Evolutionary conservation across 2,329 filamentous ascomycete species (phyloP).

Genomic region (Colletotrichum spaethianum): DNA sequence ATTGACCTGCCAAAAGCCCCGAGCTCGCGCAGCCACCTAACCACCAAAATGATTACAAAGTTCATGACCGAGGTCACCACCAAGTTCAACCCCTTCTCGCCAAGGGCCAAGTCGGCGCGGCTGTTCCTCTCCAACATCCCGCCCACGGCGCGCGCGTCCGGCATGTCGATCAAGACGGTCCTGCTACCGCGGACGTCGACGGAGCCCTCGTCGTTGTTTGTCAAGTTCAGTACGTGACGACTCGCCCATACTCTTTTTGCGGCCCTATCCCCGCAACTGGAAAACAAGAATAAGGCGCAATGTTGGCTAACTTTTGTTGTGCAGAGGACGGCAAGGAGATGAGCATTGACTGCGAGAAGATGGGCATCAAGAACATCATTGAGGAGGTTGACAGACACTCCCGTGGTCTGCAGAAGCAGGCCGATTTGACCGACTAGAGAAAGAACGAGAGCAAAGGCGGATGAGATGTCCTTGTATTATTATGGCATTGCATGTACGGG

Average conservation of each 20-base stretch:
- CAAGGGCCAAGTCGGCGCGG: slow-evolving; percentile 83
- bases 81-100: slow-evolving; percentile 93
- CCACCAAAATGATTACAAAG: slow-evolving; percentile 80
- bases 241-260: not conserved
- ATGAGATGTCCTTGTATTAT: slow-evolving; percentile 27
- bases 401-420: slow-evolving; percentile 83
- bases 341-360: slow-evolving; percentile 82
- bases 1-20: not conserved
- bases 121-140: slow-evolving; percentile 90
- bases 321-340: slow-evolving; percentile 94
- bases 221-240: slow-evolving; percentile 85
- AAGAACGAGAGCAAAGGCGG: not conserved
- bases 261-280: too few relatives aligned
- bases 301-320: not conserved
- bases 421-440: slow-evolving; percentile 75
- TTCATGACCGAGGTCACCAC: slow-evolving; percentile 89
- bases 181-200: slow-evolving; percentile 80
- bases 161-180: slow-evolving; percentile 84
- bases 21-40: not conserved
- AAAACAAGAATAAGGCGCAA: not conserved
- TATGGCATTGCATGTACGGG: slow-evolving; percentile 35
- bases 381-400: slow-evolving; percentile 94
- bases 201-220: slow-evolving; percentile 76
- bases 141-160: slow-evolving; percentile 78
- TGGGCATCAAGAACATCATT: slow-evolving; percentile 88